Percentiles rank a stretch among this genome's conserved stretches.
Evolutionary conservation across 108 stramenopile species (phyloP).

Genomic region (Nitzschia sp.): DNA sequence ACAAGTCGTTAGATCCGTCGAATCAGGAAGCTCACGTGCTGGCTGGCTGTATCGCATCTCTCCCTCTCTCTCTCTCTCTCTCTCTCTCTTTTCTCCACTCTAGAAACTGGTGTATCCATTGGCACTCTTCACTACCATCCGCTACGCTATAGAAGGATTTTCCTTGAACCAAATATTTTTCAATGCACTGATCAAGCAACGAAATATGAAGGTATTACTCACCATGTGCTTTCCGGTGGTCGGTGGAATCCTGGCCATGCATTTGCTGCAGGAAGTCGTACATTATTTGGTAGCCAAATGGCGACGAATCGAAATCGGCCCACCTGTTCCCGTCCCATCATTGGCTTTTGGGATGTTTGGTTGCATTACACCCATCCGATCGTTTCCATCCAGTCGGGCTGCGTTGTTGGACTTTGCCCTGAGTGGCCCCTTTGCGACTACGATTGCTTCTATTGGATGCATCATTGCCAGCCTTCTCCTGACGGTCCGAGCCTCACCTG

Average conservation of each 20-base stretch:
- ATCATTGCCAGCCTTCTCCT: slow-evolving; percentile 29
- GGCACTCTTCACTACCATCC: slow-evolving; percentile 50
- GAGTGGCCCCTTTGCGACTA: slow-evolving; percentile 40
- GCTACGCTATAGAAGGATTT: slow-evolving; percentile 53
- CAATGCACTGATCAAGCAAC: slow-evolving; percentile 55
- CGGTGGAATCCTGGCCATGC: slow-evolving; percentile 56
- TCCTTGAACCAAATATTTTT: slow-evolving; percentile 74
- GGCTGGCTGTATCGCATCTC: neutral
- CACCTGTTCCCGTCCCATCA: slow-evolving; percentile 69
- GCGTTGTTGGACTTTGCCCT: slow-evolving; percentile 53
- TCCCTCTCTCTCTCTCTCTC: neutral
- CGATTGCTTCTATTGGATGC: slow-evolving; percentile 25
- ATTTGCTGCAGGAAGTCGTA: slow-evolving; percentile 59
- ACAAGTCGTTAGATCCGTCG: no score
- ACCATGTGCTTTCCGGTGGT: slow-evolving; percentile 55
- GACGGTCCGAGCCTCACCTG: slow-evolving; percentile 35
- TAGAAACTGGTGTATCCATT: slow-evolving; percentile 42
- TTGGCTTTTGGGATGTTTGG: slow-evolving; percentile 41
- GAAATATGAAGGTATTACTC: slow-evolving; percentile 39
- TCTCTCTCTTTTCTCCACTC: neutral
- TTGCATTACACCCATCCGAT: slow-evolving; percentile 63
- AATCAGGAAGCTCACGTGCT: no score
- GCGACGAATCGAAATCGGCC: slow-evolving; percentile 50
- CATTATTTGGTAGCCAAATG: slow-evolving; percentile 59
- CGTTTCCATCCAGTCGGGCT: slow-evolving; percentile 61